Conservation (phyloP, 2,329 filamentous ascomycete species). For the Pseudogymnoascus sp. region DNA sequence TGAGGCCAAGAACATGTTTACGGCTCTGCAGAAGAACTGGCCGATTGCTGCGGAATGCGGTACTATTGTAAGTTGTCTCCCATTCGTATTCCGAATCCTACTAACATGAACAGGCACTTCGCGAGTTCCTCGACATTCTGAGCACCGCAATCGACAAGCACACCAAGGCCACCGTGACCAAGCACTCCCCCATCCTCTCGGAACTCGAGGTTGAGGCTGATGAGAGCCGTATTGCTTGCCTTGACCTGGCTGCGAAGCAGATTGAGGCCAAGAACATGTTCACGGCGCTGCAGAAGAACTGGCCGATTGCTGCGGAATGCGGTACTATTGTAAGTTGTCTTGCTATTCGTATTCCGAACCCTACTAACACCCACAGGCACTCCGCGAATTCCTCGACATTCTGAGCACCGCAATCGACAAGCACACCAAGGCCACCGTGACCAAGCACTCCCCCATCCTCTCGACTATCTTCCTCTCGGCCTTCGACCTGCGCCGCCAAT, state of each 20-base stretch:
- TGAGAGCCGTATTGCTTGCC: constrained; percentile 58
- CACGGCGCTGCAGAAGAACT: constrained; percentile 62
- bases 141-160: constrained; percentile 66
- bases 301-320: constrained; percentile 52
- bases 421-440: constrained; percentile 68
- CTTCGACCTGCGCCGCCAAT: constrained; percentile 57
- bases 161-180: constrained; percentile 68
- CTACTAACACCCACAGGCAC: constrained; percentile 43
- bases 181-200: constrained; percentile 62
- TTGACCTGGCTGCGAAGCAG: constrained; percentile 66
- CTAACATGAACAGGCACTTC: constrained; percentile 44
- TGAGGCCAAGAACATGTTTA: constrained; percentile 67
- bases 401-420: constrained; percentile 65
- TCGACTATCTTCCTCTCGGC: constrained; percentile 53
- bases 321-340: constrained; percentile 53
- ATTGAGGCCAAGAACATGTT: constrained; percentile 72
- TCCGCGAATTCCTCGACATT: constrained; percentile 60
- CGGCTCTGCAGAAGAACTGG: constrained; percentile 67
- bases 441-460: constrained; percentile 64
- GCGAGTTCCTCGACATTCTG: constrained; percentile 62
- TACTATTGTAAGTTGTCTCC: constrained; percentile 45
- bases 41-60: constrained; percentile 52
- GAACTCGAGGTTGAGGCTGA: constrained; percentile 53
- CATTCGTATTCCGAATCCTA: neutral
- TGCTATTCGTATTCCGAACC: neutral